Conservation (phyloP, 306 rosid species). For the Prunus davidiana region DNA sequence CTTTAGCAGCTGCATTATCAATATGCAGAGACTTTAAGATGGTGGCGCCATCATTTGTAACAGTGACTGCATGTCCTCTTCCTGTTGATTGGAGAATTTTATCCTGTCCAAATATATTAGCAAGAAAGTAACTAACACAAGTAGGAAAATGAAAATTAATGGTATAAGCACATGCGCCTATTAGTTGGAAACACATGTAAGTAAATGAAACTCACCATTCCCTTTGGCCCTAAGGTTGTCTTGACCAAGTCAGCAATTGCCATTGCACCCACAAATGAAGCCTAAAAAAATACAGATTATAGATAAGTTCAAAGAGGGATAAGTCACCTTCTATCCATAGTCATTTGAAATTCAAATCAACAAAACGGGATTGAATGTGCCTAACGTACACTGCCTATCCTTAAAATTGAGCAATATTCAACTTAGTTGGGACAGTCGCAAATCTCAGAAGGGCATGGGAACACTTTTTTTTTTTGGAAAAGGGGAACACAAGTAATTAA, state of each 20-base stretch:
- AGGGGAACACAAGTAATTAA: not conserved
- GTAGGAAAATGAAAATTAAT: not conserved
- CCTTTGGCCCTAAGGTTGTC: conserved; percentile 96
- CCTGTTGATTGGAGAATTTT: conserved; percentile 97
- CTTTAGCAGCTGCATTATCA: conserved; percentile 99
- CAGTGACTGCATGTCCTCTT: conserved; percentile 79
- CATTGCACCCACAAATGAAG: conserved; percentile 93
- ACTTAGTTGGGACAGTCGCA: not conserved
- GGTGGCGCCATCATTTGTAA: conserved; percentile 97
- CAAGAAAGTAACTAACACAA: not conserved
- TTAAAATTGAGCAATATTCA: not conserved
- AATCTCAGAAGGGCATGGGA: not conserved
- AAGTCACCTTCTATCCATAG: not conserved
- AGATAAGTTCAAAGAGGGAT: not conserved
- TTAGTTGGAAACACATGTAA: not conserved
- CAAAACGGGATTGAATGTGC: not conserved
- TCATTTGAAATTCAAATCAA: not conserved
- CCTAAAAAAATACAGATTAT: conserved; percentile 34
- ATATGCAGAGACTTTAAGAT: conserved; percentile 93
- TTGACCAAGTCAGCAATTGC: conserved; percentile 96
- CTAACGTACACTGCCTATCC: not conserved
- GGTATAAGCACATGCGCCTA: not conserved
- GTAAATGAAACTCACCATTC: conserved; percentile 58
- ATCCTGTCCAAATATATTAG: conserved; percentile 50
- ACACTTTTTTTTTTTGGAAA: too few relatives aligned